These are phyloP conservation scores for Penicillium digitatum DNA, from an alignment of 2,329 filamentous ascomycete genomes.

Conservation along the genomic window DNA sequence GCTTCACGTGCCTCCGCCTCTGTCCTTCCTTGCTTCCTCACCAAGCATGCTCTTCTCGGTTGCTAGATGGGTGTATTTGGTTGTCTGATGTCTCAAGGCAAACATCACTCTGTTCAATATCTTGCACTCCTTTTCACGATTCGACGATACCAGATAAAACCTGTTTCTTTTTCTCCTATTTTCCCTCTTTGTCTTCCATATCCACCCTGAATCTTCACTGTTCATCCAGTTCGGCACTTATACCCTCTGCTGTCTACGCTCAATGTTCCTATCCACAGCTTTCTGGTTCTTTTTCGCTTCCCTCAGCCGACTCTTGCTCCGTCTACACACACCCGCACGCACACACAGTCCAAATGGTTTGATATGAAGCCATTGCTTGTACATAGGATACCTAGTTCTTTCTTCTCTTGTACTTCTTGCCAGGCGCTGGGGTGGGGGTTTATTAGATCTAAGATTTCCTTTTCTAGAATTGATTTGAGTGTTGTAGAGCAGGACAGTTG, in stretches of 20 bases:
- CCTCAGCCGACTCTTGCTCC: conserved; percentile 1
- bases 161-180: conserved; percentile 6
- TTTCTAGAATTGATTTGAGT: background rate
- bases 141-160: conserved; percentile 14
- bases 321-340: background rate
- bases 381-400: conserved; percentile 3
- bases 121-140: conserved; percentile 11
- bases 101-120: background rate
- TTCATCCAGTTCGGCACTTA: conserved; percentile 13
- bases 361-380: background rate
- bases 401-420: background rate
- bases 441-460: background rate
- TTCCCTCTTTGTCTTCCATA: background rate
- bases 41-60: background rate
- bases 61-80: background rate
- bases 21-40: background rate
- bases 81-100: background rate
- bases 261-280: conserved; percentile 1
- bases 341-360: background rate
- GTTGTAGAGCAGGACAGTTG: background rate
- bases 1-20: background rate
- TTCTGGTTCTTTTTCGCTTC: background rate
- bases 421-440: background rate
- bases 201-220: background rate
- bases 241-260: conserved; percentile 15